These are phyloP conservation scores for Tetracladium marchalianum DNA, from an alignment of 495 filamentous ascomycete species.

Conservation along the genomic window DNA sequence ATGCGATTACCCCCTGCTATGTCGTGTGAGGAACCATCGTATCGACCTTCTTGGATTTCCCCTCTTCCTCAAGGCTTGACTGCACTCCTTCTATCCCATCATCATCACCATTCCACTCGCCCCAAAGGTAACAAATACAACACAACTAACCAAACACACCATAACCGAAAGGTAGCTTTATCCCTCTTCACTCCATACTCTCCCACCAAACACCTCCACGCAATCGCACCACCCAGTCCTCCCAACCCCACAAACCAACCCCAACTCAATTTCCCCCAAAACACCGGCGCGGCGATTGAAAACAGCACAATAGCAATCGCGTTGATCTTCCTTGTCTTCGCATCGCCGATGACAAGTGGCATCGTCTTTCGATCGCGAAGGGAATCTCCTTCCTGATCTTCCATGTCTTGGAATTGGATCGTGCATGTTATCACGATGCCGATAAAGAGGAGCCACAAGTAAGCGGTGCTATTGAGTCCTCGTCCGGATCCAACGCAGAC, in stretches of 20 bases:
- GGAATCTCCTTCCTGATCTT: conserved; percentile 35
- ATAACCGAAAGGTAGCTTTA: not conserved
- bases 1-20: too few species aligned
- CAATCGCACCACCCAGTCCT: not conserved
- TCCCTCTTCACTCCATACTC: not conserved
- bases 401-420: conserved; percentile 38
- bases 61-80: too few species aligned
- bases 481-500: conserved; percentile 8
- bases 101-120: too few species aligned
- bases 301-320: conserved; percentile 30
- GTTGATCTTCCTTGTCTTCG: conserved; percentile 28
- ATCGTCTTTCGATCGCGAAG: conserved; percentile 29
- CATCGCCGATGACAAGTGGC: conserved; percentile 34
- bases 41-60: too few species aligned
- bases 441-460: conserved; percentile 3
- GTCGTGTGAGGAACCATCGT: too few species aligned
- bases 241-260: conserved; percentile 7
- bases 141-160: conserved; percentile 3
- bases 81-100: too few species aligned
- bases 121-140: not conserved
- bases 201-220: not conserved
- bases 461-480: not conserved
- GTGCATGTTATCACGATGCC: conserved; percentile 30
- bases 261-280: conserved; percentile 23
- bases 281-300: conserved; percentile 28